phyloP scores from a whole-genome alignment of 1,284 basidiomycete genomes.

The Coriolopsis trogii region DNA sequence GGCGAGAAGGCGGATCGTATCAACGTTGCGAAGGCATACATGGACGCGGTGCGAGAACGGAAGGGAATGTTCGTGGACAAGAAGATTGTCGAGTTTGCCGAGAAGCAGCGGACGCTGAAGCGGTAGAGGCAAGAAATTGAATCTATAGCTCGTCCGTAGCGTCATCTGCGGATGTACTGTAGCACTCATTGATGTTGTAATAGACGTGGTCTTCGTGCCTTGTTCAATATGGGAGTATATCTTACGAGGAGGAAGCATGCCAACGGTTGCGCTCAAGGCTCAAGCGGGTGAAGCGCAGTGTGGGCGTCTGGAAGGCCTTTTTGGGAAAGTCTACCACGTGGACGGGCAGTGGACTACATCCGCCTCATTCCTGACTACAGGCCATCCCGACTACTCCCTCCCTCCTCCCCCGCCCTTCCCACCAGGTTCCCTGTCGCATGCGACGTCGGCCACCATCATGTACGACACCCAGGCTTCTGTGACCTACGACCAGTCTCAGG shows the following conservation, averaged over 20 bases:
- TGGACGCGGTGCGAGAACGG: conserved; percentile 88
- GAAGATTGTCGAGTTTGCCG: conserved; percentile 92
- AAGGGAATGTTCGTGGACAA: conserved; percentile 96
- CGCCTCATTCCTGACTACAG: conserved; percentile 7
- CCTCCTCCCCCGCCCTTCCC: conserved; percentile 4
- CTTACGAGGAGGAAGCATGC: too few relatives aligned
- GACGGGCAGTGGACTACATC: conserved; percentile 12
- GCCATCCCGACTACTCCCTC: background rate
- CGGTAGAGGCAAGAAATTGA: conserved; percentile 41
- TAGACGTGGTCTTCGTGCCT: too few relatives aligned
- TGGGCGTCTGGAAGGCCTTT: background rate
- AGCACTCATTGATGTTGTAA: too few relatives aligned
- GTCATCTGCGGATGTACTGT: background rate
- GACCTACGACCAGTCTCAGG: conserved; percentile 21
- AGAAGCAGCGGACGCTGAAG: conserved; percentile 97
- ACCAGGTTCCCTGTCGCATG: conserved; percentile 17
- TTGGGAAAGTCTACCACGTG: conserved; percentile 17
- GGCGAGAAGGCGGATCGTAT: conserved; percentile 94
- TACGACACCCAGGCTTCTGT: conserved; percentile 25
- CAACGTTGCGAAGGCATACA: conserved; percentile 94
- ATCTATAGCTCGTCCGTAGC: background rate
- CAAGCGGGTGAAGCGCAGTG: background rate
- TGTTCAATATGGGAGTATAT: too few relatives aligned
- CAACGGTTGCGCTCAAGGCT: too few relatives aligned
- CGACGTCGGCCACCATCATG: conserved; percentile 22